A percentile compares a stretch with the other conserved stretches of the same genome.
phyloP scores from a whole-genome alignment of 176 grass and related monocot genomes.

The Zea luxurians region DNA sequence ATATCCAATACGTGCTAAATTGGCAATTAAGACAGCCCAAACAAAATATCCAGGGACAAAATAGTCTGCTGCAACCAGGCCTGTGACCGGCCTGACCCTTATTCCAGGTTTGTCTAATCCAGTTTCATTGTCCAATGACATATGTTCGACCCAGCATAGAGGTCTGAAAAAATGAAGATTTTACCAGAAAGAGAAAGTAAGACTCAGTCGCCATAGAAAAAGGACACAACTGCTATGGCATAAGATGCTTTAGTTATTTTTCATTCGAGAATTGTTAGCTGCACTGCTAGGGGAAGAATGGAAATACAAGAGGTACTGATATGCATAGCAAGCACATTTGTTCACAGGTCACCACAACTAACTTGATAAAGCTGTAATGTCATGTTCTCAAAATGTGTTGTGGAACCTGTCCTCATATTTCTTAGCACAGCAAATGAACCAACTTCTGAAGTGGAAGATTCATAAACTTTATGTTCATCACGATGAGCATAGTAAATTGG shows the following conservation, averaged over 20 bases:
- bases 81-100: conserved; percentile 82
- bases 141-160: conserved; percentile 96
- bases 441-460: background rate
- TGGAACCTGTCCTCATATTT: background rate
- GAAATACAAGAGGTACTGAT: background rate
- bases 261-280: background rate
- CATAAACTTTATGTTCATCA: background rate
- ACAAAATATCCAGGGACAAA: conserved; percentile 99
- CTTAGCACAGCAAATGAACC: background rate
- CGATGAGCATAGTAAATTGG: background rate
- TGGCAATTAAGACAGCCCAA: conserved; percentile 98
- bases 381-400: background rate
- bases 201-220: conserved; percentile 8
- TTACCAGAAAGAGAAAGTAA: conserved; percentile 21
- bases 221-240: background rate
- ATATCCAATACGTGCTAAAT: conserved; percentile 94
- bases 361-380: background rate
- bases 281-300: background rate
- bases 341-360: background rate
- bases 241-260: background rate
- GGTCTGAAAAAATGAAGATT: conserved; percentile 60
- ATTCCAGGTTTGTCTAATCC: conserved; percentile 91
- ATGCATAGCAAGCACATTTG: background rate
- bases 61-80: conserved; percentile 97
- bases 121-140: conserved; percentile 98